Evolutionary conservation across 805 yeast genomes (phyloP).

Genomic region (Middelhovenomyces tepae): DNA sequence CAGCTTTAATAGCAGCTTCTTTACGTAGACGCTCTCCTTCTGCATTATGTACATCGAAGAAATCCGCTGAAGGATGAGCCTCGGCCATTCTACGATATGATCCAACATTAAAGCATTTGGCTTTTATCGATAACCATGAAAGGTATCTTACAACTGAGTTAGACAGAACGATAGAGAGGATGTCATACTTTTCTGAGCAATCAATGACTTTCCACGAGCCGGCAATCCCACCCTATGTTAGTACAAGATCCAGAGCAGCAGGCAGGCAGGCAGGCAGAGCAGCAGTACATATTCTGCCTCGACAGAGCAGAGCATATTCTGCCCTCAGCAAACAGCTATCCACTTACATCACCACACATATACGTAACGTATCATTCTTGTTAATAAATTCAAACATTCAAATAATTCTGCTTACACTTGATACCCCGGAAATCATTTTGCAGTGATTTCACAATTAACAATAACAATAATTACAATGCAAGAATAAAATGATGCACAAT

Average conservation of each 20-base stretch:
- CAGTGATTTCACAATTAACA: no score
- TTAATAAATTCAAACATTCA: no score
- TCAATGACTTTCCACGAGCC: conserved; percentile 82
- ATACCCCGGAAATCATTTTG: no score
- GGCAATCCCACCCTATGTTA: conserved; percentile 33
- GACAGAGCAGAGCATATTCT: no score
- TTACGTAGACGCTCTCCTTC: conserved; percentile 56
- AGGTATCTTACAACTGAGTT: conserved; percentile 67
- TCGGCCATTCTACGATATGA: conserved; percentile 61
- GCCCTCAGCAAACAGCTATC: neutral
- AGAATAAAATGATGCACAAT: no score
- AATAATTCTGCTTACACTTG: no score
- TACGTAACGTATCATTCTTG: no score
- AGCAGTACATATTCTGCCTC: no score
- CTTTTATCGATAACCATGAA: conserved; percentile 82
- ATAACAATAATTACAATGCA: no score
- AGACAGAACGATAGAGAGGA: conserved; percentile 2
- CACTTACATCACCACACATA: conserved; percentile 62
- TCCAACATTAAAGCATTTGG: conserved; percentile 87
- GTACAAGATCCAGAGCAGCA: neutral
- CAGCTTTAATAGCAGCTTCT: conserved; percentile 64
- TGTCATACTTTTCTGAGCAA: conserved; percentile 66
- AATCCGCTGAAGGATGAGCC: conserved; percentile 63
- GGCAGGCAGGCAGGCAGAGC: no score
- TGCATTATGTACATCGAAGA: conserved; percentile 59